These are phyloP conservation scores for Deuterostichococcus epilithicus DNA, from an alignment of 139 green algal species.

Conservation along the genomic window DNA sequence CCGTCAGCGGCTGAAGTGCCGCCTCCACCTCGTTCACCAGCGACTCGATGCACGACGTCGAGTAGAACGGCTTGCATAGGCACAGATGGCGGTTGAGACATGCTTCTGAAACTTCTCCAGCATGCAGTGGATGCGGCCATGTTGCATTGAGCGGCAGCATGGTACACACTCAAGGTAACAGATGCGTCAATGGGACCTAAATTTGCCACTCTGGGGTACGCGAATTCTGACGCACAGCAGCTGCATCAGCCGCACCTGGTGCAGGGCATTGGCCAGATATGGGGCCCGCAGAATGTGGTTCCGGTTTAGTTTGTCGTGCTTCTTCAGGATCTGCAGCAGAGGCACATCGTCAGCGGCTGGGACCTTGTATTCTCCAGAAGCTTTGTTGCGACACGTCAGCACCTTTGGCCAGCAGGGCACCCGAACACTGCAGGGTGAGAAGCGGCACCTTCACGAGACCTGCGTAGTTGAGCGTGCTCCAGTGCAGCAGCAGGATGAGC, in stretches of 20 bases:
- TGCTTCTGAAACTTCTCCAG: no score
- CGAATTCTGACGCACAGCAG: background rate
- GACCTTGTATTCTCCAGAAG: no score
- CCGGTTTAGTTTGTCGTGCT: constrained; percentile 47
- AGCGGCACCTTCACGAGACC: constrained; percentile 82
- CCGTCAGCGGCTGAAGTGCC: constrained; percentile 41
- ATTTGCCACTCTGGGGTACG: no score
- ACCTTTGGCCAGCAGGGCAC: no score
- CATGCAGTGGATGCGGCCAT: no score
- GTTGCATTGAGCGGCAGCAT: no score
- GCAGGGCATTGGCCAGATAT: constrained; percentile 62
- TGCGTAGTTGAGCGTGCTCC: constrained; percentile 69
- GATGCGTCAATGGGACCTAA: no score
- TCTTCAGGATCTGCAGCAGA: constrained; percentile 90
- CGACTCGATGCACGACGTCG: constrained; percentile 57
- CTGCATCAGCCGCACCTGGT: constrained; percentile 39
- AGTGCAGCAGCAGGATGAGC: constrained; percentile 77
- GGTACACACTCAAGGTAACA: no score
- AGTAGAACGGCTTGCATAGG: constrained; percentile 60
- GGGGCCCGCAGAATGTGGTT: constrained; percentile 39
- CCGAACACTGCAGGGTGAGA: no score
- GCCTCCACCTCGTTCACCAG: constrained; percentile 58
- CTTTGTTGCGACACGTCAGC: no score
- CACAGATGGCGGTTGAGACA: background rate
- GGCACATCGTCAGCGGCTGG: no score